Evolutionary conservation across 352 stramenopile species (phyloP), one percentile per base, ranked within the genome.

Genomic region (Phytophthora crassamura): DNA sequence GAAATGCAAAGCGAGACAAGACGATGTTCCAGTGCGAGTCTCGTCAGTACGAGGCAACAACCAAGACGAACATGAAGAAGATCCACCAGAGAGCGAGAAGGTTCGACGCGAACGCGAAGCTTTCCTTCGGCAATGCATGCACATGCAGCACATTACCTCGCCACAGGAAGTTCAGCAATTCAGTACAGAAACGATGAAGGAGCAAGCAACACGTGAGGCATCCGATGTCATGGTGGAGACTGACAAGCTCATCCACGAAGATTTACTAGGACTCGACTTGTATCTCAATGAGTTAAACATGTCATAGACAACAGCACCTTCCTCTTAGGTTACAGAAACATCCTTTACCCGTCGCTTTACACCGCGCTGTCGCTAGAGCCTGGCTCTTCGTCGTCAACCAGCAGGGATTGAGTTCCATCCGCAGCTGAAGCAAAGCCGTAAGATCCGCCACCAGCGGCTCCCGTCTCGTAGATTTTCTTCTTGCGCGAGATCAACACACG

Each of bases 401-500:
- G 22, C 15, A 78, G 38, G n/a, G 69, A 61, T 12, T 69, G 65
- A 32, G 69, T 60, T 1, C 52, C 65, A 14, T 50, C 51, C 15
- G 56, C 32, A 7, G 55, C 32, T 10, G 69, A 66, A 2, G 67
- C 39, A 52, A 73, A 85, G 1, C 76, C 74, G 32, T 85, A 85
- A 30, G 64, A 57, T 1, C 68, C 69, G 6, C 25, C 35, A 10
- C 41, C 54, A 5, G 45, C 69, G 49, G 47, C 51, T 54, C 65
- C 65, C 1, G 65, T 47, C 30, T 74, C 59, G 54, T 80, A 77
- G 38, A 71, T 53, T 33, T 72, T 77, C 42, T 77, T 78, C 46
- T 71, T 75, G 32, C 71, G 65, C 1, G 70, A 68, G 22, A 85
- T 75, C 10, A 75, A 38, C 28, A 66, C 60, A 11, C 46, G 64